These are phyloP conservation scores for Ogataea nakhonphanomensis DNA, from an alignment of 805 yeast genomes.

Conservation along the genomic window DNA sequence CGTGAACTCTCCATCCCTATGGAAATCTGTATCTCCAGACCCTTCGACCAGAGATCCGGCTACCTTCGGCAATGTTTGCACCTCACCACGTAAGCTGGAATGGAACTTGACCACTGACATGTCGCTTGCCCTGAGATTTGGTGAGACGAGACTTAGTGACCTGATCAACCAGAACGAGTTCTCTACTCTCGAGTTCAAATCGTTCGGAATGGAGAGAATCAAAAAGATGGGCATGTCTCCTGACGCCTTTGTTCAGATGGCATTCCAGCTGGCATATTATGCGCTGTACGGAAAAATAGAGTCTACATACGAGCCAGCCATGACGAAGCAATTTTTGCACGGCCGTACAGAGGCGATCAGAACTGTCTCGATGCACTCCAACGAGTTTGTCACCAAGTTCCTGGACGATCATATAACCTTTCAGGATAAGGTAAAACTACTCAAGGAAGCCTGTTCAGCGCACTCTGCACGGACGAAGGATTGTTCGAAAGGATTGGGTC, in stretches of 20 bases:
- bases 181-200: slow-evolving; percentile 68
- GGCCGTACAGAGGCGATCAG: slow-evolving; percentile 93
- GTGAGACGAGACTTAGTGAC: slow-evolving; percentile 85
- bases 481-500: slow-evolving; percentile 79
- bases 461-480: slow-evolving; percentile 67
- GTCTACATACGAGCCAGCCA: slow-evolving; percentile 93
- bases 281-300: slow-evolving; percentile 91
- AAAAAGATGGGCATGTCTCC: slow-evolving; percentile 87
- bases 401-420: slow-evolving; percentile 63
- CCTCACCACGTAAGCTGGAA: slow-evolving; percentile 82
- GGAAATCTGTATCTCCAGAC: slow-evolving; percentile 54
- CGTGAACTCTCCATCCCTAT: slow-evolving; percentile 66
- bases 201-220: slow-evolving; percentile 71
- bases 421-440: slow-evolving; percentile 53
- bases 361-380: slow-evolving; percentile 77
- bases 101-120: slow-evolving; percentile 82
- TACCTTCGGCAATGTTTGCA: slow-evolving; percentile 46
- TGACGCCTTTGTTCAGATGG: slow-evolving; percentile 92
- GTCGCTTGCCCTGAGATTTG: slow-evolving; percentile 77
- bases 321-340: slow-evolving; percentile 84
- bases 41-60: slow-evolving; percentile 40
- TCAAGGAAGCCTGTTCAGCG: slow-evolving; percentile 65
- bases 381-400: slow-evolving; percentile 77
- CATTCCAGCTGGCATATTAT: slow-evolving; percentile 88
- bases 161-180: slow-evolving; percentile 88